Base-by-base conservation (phyloP, 495 filamentous ascomycete genomes). In the Jackrogersella minutella region DNA sequence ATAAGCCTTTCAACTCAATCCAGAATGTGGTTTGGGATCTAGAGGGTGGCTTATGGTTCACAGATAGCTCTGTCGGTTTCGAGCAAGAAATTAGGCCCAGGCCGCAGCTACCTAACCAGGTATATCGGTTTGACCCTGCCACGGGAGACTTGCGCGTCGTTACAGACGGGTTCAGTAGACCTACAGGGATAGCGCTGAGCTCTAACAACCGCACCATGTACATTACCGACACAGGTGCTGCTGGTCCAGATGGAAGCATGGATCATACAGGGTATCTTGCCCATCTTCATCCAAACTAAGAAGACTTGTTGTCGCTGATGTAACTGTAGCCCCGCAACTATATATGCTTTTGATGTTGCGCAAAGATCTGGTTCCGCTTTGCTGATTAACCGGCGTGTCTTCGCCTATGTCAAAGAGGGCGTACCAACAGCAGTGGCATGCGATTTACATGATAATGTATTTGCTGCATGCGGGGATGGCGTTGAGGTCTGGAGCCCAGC, bases 31-130 rank as follows among this genome's bases (percentile, higher is more conserved):
- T 76, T 0, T 67, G 77, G 26, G 67, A 67, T 19, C 55, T 8
- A 0, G 77, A 82, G 53, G 79, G 79, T 0, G 72, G 73, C 0
- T 56, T 86, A 13, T 86, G 82, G 82, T 84, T 85, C 58, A 83
- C 82, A 0, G 82, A 86, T 64, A 74, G 77, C 0, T 70, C 64
- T 28, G 73, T 77, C 22, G 79, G 80, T 1, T 76, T 72, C 46
- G 78, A 81, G 55, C 70, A 77, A 40, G 78, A 77, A 0, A 79
- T 79, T 51, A 78, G 82, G n/a, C 77, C 75, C 0, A 9, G 14
- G 7, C 82, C 81, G 3, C 43, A 62, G 22, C 61, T 85, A 6
- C 82, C 81, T 2, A 74, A 66, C 24, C 81, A 82, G 22, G 78
- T 86, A 0, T 85, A 84, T 47, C 75, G 77, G 37, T 81, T 70